Base-by-base conservation (phyloP, 768 basidiomycete species). In the Podaxis sp. region DNA sequence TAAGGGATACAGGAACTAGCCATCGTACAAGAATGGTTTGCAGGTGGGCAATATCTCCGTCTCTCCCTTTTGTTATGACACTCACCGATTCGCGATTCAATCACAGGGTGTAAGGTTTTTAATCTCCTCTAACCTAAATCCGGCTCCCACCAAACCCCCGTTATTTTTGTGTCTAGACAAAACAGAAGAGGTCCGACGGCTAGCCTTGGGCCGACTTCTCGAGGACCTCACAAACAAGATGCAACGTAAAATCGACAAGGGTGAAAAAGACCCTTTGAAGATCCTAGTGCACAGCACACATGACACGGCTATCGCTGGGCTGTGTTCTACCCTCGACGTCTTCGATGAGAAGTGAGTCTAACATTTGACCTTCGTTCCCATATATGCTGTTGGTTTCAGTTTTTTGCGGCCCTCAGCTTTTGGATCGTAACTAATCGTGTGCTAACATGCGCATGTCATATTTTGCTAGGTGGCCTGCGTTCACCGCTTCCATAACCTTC, bases 21-120 rank as follows among this genome's bases (percentile, higher is more conserved):
- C 18, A 85, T 90, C 3, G 82, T 88, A 25, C 81, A 79, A 51
- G 91, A 94, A 70, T 93, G 91, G 90, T 93, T 89, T 69, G 78
- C 82, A 75, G 84, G 87, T 76, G 64, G 25, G 73, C 69, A 37
- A 2, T 14, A 23, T 37, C 48, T 44, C 5, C 42, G 13, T 7
- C 53, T 32, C 21, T 56, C 38, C 27, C 13, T 11, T 3, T n/a
- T 59, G 59, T 27, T 63, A 37, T 66, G 11, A 48, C 7, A 6
- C 46, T 63, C 52, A 44, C 63, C 46, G 36, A 44, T 16, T 51
- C 51, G 61, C 48, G 28, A 48, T 55, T n/a, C 63, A 59, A 25
- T 51, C 62, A 1, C 62, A 80, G 80, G 80, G 72, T 82, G 80
- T 82, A 59, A 69, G 68, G 57, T 65, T n/a, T 64, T 59, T 50